Conservation (phyloP, 139 green algal genomes). For the Micractinium sp. region DNA sequence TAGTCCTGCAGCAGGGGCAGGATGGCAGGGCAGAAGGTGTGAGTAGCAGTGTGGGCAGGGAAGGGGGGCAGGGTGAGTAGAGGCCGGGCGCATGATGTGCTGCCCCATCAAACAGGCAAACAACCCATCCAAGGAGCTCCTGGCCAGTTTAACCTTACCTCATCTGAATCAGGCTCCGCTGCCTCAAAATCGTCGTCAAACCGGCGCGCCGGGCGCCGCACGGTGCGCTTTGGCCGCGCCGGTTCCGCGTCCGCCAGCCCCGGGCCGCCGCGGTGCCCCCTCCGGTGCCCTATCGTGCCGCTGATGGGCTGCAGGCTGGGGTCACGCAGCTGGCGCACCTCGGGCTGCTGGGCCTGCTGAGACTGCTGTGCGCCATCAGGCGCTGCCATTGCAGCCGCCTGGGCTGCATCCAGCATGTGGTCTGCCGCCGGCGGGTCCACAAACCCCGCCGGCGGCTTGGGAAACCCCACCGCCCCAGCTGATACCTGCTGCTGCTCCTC, state of each 20-base stretch:
- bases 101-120: not conserved
- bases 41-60: not conserved
- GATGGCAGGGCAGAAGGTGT: not conserved
- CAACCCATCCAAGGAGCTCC: too few relatives aligned
- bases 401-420: not conserved
- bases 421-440: not conserved
- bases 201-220: conserved; percentile 14
- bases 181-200: conserved; percentile 39
- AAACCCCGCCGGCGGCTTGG: too few relatives aligned
- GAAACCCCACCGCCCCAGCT: not conserved
- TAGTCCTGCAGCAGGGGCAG: conserved; percentile 7
- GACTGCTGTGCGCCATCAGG: not conserved
- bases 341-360: not conserved
- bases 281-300: conserved; percentile 8
- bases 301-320: conserved; percentile 32
- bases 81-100: not conserved
- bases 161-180: conserved; percentile 20
- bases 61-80: not conserved
- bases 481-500: not conserved
- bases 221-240: conserved; percentile 23
- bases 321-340: conserved; percentile 13
- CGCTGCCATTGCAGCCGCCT: not conserved
- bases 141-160: not conserved
- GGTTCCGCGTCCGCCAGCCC: conserved; percentile 2
- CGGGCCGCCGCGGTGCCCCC: not conserved